A percentile compares a stretch with the other conserved stretches of the same genome.
Conservation (phyloP, 345 rosid species). For the Nephelium lappaceum region DNA sequence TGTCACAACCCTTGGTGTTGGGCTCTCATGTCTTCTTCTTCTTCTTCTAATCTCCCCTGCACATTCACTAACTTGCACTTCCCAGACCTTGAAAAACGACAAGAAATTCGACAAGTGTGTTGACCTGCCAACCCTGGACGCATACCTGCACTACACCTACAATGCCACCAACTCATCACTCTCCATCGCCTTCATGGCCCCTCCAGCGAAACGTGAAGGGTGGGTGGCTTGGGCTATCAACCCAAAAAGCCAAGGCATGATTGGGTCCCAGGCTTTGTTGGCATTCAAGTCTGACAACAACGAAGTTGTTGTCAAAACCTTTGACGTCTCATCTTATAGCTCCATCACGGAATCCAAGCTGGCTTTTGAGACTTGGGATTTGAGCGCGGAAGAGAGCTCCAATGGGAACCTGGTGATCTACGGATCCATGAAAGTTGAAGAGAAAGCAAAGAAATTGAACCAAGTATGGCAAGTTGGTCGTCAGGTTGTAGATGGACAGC, state of each 20-base stretch:
- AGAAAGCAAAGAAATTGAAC: conserved; percentile 46
- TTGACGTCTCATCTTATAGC: conserved; percentile 44
- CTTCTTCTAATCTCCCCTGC: conserved; percentile 43
- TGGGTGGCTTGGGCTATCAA: conserved; percentile 90
- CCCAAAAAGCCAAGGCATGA: conserved; percentile 55
- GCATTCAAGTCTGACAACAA: conserved; percentile 48
- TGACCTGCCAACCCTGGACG: conserved; percentile 50
- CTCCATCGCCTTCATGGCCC: conserved; percentile 65
- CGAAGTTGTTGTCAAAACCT: conserved; percentile 43
- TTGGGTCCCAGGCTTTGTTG: conserved; percentile 64
- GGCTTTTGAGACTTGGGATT: conserved; percentile 59
- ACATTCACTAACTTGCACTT: conserved; percentile 49
- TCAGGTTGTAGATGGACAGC: conserved; percentile 34
- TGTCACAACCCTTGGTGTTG: not conserved
- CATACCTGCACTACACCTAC: conserved; percentile 77
- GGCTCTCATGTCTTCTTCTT: conserved; percentile 14
- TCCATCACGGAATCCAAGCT: conserved; percentile 35
- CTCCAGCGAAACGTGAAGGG: conserved; percentile 50
- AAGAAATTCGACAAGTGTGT: conserved; percentile 44
- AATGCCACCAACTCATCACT: conserved; percentile 70
- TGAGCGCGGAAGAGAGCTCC: conserved; percentile 37
- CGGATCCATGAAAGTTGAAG: conserved; percentile 62
- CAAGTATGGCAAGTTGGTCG: conserved; percentile 92
- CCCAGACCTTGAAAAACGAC: conserved; percentile 45
- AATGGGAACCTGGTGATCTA: conserved; percentile 44